Base-by-base conservation (phyloP, 768 basidiomycete genomes). In the Hortiboletus campestris region DNA sequence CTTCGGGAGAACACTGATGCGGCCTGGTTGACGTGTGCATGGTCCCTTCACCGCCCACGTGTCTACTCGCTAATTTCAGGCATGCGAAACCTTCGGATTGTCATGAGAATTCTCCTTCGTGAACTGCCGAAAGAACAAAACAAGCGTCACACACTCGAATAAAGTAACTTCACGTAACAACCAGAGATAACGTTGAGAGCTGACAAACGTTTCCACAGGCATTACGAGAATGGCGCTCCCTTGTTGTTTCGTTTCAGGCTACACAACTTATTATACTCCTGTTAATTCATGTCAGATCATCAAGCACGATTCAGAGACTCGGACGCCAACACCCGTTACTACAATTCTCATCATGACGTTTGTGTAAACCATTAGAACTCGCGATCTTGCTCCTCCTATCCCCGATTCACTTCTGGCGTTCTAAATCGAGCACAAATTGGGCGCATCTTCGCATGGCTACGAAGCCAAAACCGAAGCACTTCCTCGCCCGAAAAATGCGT, bases 101-200 rank as follows among this genome's bases (percentile, higher is more conserved):
- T 32, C 46, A 42, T 38, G 43, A 32, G 47, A 58, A 53, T 32
- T 35, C n/a, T 29, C 55, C 34, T 35, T 35, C 34, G 32, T 38
- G 4, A 32, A 35, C 25, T 35, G 41, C 49, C 40, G 41, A 42
- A 34, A 28, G n/a, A 43, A 22, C 6, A 20, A 34, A 38, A 44
- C 34, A 36, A 44, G 22, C 2, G n/a, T 39, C 13, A 6, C 11
- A 29, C 2, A n/a, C 49, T 29, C 41, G n/a, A 32, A 43, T 53
- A 34, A 35, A 31, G 58, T 28, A 49, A 44, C 4, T 6, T 10
- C 14, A 3, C 6, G 13, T n/a, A n/a, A 9, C 40, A 42, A 25
- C 39, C 44, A 53, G 35, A 44, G 49, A 66, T 63, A 60, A 43
- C 49, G 43, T 60, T 65, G 50, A 29, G 16, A 32, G 42, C 40